A percentile compares a stretch with the other conserved stretches of the same genome.
phyloP scores from a whole-genome alignment of 805 yeast species.

The Hagleromyces aurorensis region DNA sequence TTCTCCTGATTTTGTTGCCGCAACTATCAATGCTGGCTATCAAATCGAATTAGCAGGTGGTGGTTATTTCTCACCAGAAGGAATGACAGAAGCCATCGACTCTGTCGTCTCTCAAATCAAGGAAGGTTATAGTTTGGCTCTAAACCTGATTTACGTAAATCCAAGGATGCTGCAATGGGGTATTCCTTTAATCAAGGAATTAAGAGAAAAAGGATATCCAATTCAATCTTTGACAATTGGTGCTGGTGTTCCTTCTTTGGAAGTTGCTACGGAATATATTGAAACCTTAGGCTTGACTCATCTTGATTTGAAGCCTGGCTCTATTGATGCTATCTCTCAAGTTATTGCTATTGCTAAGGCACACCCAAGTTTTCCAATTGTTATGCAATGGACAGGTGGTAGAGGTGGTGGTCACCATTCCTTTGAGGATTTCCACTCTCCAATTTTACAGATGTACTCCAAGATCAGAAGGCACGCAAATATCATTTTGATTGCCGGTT shows the following conservation, averaged over 20 bases:
- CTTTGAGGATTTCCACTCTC: constrained; percentile 98
- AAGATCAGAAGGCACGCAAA: constrained; percentile 87
- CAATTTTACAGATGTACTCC: constrained; percentile 90
- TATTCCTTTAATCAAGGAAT: constrained; percentile 84
- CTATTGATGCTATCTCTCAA: constrained; percentile 84
- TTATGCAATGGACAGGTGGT: constrained; percentile 99
- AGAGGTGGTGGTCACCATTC: constrained; percentile 99
- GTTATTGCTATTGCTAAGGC: constrained; percentile 87
- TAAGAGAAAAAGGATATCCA: constrained; percentile 90
- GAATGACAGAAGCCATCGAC: constrained; percentile 69
- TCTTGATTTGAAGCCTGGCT: constrained; percentile 96
- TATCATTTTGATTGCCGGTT: constrained; percentile 90
- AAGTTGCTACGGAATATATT: constrained; percentile 95
- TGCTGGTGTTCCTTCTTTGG: constrained; percentile 98
- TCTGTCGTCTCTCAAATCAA: constrained; percentile 57
- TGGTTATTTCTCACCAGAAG: constrained; percentile 77
- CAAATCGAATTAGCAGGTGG: constrained; percentile 99
- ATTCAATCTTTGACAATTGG: constrained; percentile 94
- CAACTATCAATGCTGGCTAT: constrained; percentile 92
- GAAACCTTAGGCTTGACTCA: constrained; percentile 87
- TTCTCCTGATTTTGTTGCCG: constrained; percentile 87
- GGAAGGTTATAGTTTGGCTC: constrained; percentile 86
- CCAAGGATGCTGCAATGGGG: constrained; percentile 99
- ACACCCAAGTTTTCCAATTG: constrained; percentile 94
- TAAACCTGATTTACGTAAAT: constrained; percentile 90